A percentile compares a stretch with the other conserved stretches of the same genome.
These are phyloP conservation scores for Lagenidium sp. DNA, from an alignment of 352 stramenopile genomes.

Conservation along the genomic window DNA sequence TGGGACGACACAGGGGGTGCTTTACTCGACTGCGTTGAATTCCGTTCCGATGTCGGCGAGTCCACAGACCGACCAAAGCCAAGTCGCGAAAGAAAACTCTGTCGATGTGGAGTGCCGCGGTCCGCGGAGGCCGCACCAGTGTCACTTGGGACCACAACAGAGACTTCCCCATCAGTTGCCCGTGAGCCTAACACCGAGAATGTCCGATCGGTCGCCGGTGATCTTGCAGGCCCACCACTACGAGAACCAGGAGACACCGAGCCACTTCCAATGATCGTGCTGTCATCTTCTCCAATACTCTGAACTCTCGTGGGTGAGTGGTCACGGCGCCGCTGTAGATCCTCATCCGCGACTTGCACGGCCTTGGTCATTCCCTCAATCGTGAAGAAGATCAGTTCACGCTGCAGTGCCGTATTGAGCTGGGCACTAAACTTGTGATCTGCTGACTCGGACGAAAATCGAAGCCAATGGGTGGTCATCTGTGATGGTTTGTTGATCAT, in stretches of 20 bases:
- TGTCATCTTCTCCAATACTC: background rate
- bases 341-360: slow-evolving; percentile 59
- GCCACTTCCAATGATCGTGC: no score
- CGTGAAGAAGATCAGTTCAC: slow-evolving; percentile 88
- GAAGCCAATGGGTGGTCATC: slow-evolving; percentile 56
- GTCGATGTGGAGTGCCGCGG: background rate
- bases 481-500: slow-evolving; percentile 66
- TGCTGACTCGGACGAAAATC: slow-evolving; percentile 63
- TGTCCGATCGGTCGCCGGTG: background rate
- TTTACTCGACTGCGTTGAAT: slow-evolving; percentile 12
- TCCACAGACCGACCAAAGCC: no score
- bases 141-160: background rate
- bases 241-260: no score
- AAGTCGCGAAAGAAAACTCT: no score
- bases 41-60: background rate
- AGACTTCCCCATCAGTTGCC: background rate
- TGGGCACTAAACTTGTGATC: slow-evolving; percentile 82
- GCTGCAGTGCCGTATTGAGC: slow-evolving; percentile 80
- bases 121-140: no score
- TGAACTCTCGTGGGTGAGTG: background rate
- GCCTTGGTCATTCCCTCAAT: slow-evolving; percentile 81
- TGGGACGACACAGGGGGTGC: slow-evolving; percentile 2
- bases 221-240: no score
- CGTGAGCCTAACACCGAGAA: background rate
- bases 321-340: slow-evolving; percentile 15